Percentiles rank a stretch among this genome's conserved stretches.
phyloP scores from a whole-genome alignment of 768 basidiomycete species.

The Leccinellum rugosiceps region DNA sequence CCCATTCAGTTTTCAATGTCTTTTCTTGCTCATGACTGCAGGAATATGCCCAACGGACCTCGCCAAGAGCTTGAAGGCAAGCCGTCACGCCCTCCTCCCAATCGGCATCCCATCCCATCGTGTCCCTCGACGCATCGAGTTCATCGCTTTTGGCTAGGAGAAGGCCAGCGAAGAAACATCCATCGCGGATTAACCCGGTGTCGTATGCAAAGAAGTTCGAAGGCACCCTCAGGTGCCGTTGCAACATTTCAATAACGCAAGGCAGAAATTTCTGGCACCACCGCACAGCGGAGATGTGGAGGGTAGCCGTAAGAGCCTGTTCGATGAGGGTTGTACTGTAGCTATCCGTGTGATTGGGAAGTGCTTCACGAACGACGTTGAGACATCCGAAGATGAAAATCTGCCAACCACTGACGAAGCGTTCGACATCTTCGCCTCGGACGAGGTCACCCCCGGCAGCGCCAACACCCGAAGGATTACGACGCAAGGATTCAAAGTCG shows the following conservation, averaged over 20 bases:
- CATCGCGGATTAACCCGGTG: slow-evolving; percentile 81
- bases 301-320: slow-evolving; percentile 45
- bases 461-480: slow-evolving; percentile 42
- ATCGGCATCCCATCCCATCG: slow-evolving; percentile 26
- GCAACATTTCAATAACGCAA: slow-evolving; percentile 47
- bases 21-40: slow-evolving; percentile 71
- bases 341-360: slow-evolving; percentile 46
- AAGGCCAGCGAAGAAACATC: slow-evolving; percentile 84
- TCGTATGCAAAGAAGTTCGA: slow-evolving; percentile 77
- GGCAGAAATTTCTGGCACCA: slow-evolving; percentile 50
- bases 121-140: slow-evolving; percentile 19
- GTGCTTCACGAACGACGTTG: slow-evolving; percentile 81
- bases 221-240: slow-evolving; percentile 42
- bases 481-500: slow-evolving; percentile 68
- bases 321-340: slow-evolving; percentile 40
- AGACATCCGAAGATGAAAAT: slow-evolving; percentile 91
- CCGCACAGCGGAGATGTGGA: slow-evolving; percentile 47
- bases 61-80: slow-evolving; percentile 72
- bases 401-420: slow-evolving; percentile 86
- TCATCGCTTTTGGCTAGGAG: slow-evolving; percentile 61
- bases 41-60: slow-evolving; percentile 81
- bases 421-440: slow-evolving; percentile 51
- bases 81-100: slow-evolving; percentile 36
- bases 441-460: slow-evolving; percentile 32
- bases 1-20: slow-evolving; percentile 50